Evolutionary conservation across 768 basidiomycete species (phyloP).

Genomic region (Russula sp.): DNA sequence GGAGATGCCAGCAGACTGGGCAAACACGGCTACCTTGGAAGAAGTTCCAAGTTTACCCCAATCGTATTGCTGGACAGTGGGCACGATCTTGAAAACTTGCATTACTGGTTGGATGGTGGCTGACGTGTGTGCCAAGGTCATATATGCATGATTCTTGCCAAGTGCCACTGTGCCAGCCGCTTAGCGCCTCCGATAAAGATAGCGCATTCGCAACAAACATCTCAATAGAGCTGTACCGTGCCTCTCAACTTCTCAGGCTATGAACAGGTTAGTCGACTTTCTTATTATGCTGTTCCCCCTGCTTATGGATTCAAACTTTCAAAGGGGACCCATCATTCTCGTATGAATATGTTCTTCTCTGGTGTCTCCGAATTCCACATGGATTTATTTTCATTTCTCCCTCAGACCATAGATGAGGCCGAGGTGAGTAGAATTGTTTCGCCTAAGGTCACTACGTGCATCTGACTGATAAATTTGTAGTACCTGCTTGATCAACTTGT

Average conservation of each 20-base stretch:
- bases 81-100: slow-evolving; percentile 72
- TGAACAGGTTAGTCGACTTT: slow-evolving; percentile 18
- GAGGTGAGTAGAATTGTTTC: slow-evolving; percentile 26
- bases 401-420: slow-evolving; percentile 33
- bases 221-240: no score
- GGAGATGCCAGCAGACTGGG: slow-evolving; percentile 55
- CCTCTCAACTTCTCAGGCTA: not conserved
- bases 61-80: slow-evolving; percentile 87
- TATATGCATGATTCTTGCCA: no score
- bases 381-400: not conserved
- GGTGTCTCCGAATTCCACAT: not conserved
- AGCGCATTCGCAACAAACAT: no score
- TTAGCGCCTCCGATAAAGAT: no score
- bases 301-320: slow-evolving; percentile 16
- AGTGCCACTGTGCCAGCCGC: no score
- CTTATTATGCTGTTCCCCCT: not conserved
- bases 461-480: slow-evolving; percentile 12
- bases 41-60: slow-evolving; percentile 86
- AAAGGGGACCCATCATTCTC: slow-evolving; percentile 29
- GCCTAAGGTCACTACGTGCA: not conserved
- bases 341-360: slow-evolving; percentile 10
- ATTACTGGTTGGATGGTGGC: slow-evolving; percentile 3
- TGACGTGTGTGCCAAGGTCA: not conserved
- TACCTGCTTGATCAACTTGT: slow-evolving; percentile 34
- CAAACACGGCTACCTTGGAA: slow-evolving; percentile 89